Base-by-base conservation (phyloP, 257 asterid species). In the Solanum chiquidenum region DNA sequence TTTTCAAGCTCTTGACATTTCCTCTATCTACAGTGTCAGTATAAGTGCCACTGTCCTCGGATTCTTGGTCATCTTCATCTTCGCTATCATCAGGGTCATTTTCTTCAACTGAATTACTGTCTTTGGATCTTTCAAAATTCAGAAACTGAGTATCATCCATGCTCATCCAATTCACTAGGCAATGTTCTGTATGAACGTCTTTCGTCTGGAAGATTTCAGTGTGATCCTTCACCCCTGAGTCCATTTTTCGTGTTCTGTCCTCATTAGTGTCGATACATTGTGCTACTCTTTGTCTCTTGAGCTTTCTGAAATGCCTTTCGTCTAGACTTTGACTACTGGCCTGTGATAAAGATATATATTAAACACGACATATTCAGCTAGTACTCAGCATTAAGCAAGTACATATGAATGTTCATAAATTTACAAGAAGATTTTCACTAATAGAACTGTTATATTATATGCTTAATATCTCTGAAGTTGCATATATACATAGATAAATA, bases 81-180 rank as follows among this genome's bases (percentile, higher is more conserved):
- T 71, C 68, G 3, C 35, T 83, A 11, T 68, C 77, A 68, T 88
- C 87, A 4, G 86, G 23, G 10, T 72, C 71, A 0, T 88, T 79
- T 1, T 88, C 88, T 79, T 42, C 87, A 3, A 88, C 60, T 14
- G 73, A 40, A 58, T 86, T 27, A n/a, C 75, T 4, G 9, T 69
- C 87, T 29, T 72, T 86, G 87, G 52, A 23, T 16, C 58, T 82
- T 68, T 69, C 87, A 35, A 73, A 58, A 29, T 52, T 83, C 52
- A 88, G 64, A 60, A 72, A 85, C 62, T 33, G 87, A 31, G 83
- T 34, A 27, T 86, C 91, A 86, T 86, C 83, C 69, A 86, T 83
- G 83, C 72, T 76, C 86, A 89, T 83, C 91, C 87, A 89, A 76
- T 86, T 86, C 12, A 86, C 89, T 6, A 86, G 3, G 49, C 73